Conservation (phyloP, 139 green algal genomes). For the Chlamydomonas eustigma region DNA sequence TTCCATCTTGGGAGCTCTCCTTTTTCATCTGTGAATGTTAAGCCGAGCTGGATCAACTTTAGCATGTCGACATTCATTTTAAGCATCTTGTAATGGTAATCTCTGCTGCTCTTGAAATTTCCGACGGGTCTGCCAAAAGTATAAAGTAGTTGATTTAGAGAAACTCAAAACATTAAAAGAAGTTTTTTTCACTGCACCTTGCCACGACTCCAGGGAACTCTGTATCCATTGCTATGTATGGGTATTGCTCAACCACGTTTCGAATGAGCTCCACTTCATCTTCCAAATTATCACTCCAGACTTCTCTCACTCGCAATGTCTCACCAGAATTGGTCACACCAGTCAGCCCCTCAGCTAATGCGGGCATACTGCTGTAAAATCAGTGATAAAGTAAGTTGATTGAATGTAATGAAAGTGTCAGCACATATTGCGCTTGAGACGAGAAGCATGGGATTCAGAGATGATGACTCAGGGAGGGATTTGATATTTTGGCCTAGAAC, state of each 20-base stretch:
- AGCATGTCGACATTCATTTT: constrained; percentile 99
- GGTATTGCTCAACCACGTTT: constrained; percentile 87
- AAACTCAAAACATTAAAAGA: not conserved
- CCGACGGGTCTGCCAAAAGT: constrained; percentile 75
- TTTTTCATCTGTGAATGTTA: constrained; percentile 91
- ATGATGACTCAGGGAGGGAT: no score
- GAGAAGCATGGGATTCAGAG: no score
- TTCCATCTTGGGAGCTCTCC: constrained; percentile 82
- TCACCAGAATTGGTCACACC: constrained; percentile 63
- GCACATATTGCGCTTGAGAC: no score
- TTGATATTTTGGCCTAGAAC: no score
- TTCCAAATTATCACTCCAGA: constrained; percentile 95
- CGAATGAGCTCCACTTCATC: constrained; percentile 87
- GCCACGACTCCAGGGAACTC: constrained; percentile 78
- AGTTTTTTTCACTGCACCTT: not conserved
- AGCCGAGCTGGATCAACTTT: constrained; percentile 98
- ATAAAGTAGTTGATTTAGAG: not conserved
- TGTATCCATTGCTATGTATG: constrained; percentile 98
- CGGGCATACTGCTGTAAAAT: not conserved
- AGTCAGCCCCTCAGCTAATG: constrained; percentile 28
- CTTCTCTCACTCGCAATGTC: constrained; percentile 83
- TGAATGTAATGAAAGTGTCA: no score
- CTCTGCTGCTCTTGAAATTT: constrained; percentile 89
- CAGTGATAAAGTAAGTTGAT: no score
- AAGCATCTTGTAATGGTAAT: constrained; percentile 91